phyloP scores from a whole-genome alignment of 768 basidiomycete genomes.

The Rhizopogon vulgaris region DNA sequence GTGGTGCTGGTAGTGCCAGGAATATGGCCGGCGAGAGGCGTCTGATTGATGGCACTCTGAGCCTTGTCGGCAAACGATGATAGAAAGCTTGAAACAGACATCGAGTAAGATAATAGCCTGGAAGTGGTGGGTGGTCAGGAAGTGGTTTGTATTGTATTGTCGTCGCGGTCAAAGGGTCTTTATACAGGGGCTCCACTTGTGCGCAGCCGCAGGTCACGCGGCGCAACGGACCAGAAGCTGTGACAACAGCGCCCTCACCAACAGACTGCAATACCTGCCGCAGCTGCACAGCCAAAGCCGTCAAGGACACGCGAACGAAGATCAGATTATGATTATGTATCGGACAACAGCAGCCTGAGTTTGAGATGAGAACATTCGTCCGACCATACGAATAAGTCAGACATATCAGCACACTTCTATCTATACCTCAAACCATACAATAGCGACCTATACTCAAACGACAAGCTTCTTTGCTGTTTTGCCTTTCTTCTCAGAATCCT shows the following conservation, averaged over 20 bases:
- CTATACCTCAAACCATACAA: constrained; percentile 8
- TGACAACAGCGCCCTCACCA: neutral
- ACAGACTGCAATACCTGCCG: neutral
- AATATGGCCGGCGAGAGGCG: constrained; percentile 51
- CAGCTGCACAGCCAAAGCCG: neutral
- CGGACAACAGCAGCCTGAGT: constrained; percentile 16
- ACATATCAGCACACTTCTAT: constrained; percentile 9
- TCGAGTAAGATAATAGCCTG: constrained; percentile 19
- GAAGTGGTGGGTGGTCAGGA: constrained; percentile 5
- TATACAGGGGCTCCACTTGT: constrained; percentile 2
- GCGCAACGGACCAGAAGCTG: neutral
- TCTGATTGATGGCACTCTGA: constrained; percentile 59
- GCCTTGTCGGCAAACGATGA: constrained; percentile 72
- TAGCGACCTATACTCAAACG: constrained; percentile 36
- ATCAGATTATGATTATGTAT: constrained; percentile 17
- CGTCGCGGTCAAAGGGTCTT: constrained; percentile 15
- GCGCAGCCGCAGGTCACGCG: constrained; percentile 6
- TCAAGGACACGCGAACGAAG: neutral
- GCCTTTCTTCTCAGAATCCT: constrained; percentile 93
- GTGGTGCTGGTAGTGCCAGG: constrained; percentile 38
- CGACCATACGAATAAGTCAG: constrained; percentile 27
- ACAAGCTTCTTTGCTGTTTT: constrained; percentile 75
- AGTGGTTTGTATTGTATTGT: neutral
- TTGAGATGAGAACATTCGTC: constrained; percentile 14
- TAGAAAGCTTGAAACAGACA: constrained; percentile 61